phyloP scores from a whole-genome alignment of 2,329 filamentous ascomycete genomes.

The Zarea fungicola region DNA sequence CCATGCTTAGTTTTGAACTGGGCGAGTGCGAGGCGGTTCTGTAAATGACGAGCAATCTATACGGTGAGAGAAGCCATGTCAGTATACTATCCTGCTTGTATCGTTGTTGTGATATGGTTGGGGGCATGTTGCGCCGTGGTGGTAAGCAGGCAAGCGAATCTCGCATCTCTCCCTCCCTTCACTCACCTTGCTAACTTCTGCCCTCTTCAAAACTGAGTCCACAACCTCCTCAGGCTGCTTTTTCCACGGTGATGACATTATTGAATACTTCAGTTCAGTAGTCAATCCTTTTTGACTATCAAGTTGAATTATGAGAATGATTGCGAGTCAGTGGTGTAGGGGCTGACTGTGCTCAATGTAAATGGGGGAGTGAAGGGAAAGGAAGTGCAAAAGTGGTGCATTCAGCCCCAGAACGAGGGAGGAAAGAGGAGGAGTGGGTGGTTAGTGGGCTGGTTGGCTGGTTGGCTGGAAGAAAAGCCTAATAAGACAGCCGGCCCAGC shows the following conservation, averaged over 20 bases:
- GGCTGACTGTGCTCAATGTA: background rate
- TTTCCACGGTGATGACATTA: constrained; percentile 58
- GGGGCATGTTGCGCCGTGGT: constrained; percentile 1
- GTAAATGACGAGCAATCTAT: constrained; percentile 87
- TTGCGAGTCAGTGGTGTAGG: background rate
- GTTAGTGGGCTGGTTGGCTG: background rate
- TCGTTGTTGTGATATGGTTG: constrained; percentile 1
- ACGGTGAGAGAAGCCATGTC: constrained; percentile 16
- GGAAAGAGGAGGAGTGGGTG: constrained; percentile 1
- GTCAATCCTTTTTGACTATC: background rate
- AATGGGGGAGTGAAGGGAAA: constrained; percentile 7
- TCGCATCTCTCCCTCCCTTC: constrained; percentile 15
- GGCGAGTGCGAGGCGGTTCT: constrained; percentile 89
- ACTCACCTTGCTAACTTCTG: constrained; percentile 70
- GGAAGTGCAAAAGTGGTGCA: constrained; percentile 8
- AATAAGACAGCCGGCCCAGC: background rate
- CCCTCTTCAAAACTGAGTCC: constrained; percentile 65
- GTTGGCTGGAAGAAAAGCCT: background rate
- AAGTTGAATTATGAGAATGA: background rate
- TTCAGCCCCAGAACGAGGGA: background rate
- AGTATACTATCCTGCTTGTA: background rate
- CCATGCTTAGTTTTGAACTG: constrained; percentile 97
- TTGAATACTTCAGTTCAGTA: constrained; percentile 15
- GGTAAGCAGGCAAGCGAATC: constrained; percentile 4
- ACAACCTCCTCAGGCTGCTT: constrained; percentile 59